Percentiles rank a stretch among this genome's conserved stretches.
Evolutionary conservation across 129 eudicot genomes (phyloP).

Genomic region (Tagetes patula): DNA sequence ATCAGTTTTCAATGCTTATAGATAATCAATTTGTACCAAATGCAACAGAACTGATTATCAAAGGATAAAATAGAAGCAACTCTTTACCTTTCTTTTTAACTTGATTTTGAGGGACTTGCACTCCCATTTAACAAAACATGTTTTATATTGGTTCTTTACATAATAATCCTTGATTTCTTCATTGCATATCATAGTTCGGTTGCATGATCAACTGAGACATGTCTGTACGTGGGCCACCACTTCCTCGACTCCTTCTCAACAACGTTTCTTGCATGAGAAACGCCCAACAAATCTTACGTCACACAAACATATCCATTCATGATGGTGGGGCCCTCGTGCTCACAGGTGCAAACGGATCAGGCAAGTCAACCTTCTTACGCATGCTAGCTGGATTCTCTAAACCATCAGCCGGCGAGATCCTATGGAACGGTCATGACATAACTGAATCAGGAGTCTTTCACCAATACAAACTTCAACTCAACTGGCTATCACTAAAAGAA

Average conservation of each 20-base stretch:
- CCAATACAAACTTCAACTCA: constrained; percentile 91
- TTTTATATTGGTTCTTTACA: background rate
- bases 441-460: constrained; percentile 80
- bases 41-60: background rate
- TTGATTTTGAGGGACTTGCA: background rate
- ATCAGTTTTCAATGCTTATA: background rate
- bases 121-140: background rate
- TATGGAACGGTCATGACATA: constrained; percentile 90
- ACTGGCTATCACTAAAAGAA: constrained; percentile 91
- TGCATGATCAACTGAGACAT: constrained; percentile 28
- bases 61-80: background rate
- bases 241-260: constrained; percentile 82
- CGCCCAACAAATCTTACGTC: constrained; percentile 92
- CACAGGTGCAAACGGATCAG: constrained; percentile 90
- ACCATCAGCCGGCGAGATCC: constrained; percentile 86
- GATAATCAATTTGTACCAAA: background rate
- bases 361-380: constrained; percentile 79
- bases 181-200: constrained; percentile 21
- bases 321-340: constrained; percentile 87
- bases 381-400: constrained; percentile 84
- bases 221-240: constrained; percentile 62
- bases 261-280: constrained; percentile 97
- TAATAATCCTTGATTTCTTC: background rate
- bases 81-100: background rate
- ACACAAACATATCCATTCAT: constrained; percentile 78